A percentile compares a stretch with the other conserved stretches of the same genome.
Conservation (phyloP, 768 basidiomycete species). For the Lepiota subincarnata region DNA sequence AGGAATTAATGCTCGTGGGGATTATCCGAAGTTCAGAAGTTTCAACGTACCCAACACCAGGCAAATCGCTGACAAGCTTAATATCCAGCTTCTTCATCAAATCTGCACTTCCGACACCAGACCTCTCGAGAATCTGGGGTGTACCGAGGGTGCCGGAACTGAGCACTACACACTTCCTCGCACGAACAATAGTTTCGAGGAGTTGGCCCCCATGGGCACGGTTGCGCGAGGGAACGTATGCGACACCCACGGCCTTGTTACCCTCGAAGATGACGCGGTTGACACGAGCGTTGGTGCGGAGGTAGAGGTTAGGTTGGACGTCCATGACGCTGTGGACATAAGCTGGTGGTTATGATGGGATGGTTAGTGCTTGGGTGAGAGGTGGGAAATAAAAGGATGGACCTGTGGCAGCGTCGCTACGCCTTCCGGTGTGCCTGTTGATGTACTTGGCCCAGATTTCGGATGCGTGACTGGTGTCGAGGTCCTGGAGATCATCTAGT, state of each 20-base stretch:
- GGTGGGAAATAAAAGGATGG: constrained; percentile 5
- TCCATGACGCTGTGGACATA: constrained; percentile 74
- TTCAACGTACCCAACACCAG: constrained; percentile 57
- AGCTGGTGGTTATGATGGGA: constrained; percentile 27
- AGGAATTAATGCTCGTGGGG: not conserved
- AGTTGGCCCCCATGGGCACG: constrained; percentile 47
- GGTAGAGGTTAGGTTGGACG: constrained; percentile 59
- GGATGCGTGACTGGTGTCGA: constrained; percentile 54
- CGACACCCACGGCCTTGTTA: constrained; percentile 66
- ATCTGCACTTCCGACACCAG: constrained; percentile 56
- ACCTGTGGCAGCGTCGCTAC: constrained; percentile 70
- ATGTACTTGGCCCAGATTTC: constrained; percentile 80
- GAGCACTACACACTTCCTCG: constrained; percentile 63
- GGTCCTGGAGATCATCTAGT: constrained; percentile 68
- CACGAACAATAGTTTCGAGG: constrained; percentile 60
- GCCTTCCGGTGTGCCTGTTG: constrained; percentile 67
- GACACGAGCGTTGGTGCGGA: constrained; percentile 64
- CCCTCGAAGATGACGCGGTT: constrained; percentile 71
- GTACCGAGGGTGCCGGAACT: constrained; percentile 67
- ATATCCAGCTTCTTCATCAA: constrained; percentile 54
- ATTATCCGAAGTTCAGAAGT: not conserved
- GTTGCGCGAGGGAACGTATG: constrained; percentile 63
- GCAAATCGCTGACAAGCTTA: constrained; percentile 64
- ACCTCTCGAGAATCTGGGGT: constrained; percentile 71
- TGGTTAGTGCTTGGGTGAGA: not conserved